Evolutionary conservation across 2,329 filamentous ascomycete species (phyloP), one percentile per base, ranked within the genome.

Genomic region (Emmonsiellopsis sp.): DNA sequence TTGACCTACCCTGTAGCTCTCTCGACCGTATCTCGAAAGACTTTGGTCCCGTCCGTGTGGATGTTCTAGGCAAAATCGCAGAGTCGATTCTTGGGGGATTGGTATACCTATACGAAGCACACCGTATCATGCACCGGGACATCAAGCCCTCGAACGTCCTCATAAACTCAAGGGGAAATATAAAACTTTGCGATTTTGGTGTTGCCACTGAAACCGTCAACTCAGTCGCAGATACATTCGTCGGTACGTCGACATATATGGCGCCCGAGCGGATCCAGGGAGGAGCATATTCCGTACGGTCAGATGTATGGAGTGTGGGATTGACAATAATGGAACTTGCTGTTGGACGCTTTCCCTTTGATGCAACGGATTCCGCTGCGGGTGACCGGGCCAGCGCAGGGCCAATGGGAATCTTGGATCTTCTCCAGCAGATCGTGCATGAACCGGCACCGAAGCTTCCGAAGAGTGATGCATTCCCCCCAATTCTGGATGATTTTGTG

Each of bases 201-300:
- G 93, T 98, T n/a, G 96, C 92, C 4, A 93, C 91, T 60, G 93
- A 98, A 71, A 82, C 96, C 13, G 90, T 97, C 68, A 97, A 97
- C 73, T 97, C 93, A 4, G 90, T 98, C 60, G 93, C 93, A 50
- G 92, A 97, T 67, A 98, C 93, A 0, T 98, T 98, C 64, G 93
- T 98, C 37, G 93, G 93, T 51, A 98, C 93, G 1, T 96, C 93
- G 39, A 98, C 93, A 53, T 98, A 98, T 76, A 98, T 98, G 93
- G 93, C 93, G 0, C 93, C 93, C 0, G 93, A 98, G 75, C 84
- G 93, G 69, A 98, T 98, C 61, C 91, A 97, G 69, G 93, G 93
- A 57, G 90, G 93, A 58, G 90, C 88, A 63, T 98, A 98, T 72
- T 95, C 92, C 0, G 92, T 98, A 64, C 96, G 96, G 71, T 96